phyloP scores from a whole-genome alignment of 1,284 basidiomycete species.

The Fomitiporia mediterranea region DNA sequence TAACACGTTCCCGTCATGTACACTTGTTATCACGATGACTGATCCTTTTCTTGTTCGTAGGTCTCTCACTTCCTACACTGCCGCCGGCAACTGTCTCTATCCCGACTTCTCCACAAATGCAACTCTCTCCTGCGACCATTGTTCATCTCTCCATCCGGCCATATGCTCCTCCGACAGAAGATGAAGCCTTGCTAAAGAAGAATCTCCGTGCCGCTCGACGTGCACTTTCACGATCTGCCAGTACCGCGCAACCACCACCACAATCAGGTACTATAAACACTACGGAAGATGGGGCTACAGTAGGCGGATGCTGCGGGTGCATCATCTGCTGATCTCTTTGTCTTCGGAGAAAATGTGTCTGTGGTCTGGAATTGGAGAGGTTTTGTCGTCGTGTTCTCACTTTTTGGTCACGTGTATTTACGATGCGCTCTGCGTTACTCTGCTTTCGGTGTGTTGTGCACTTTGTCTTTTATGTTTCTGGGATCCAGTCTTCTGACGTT shows the following conservation, averaged over 20 bases:
- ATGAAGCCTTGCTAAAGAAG: conserved; percentile 51
- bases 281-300: conserved; percentile 24
- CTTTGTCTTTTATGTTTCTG: neutral
- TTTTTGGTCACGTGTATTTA: neutral
- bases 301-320: conserved; percentile 34
- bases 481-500: neutral
- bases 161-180: conserved; percentile 48
- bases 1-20: too few species aligned
- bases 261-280: neutral
- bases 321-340: conserved; percentile 33
- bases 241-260: neutral
- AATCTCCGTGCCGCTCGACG: conserved; percentile 21
- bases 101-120: conserved; percentile 29
- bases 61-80: conserved; percentile 15
- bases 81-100: conserved; percentile 22
- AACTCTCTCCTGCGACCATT: conserved; percentile 50
- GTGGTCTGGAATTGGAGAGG: too few species aligned
- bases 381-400: neutral
- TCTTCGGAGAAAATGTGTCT: neutral
- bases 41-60: conserved; percentile 1
- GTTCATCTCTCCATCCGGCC: conserved; percentile 79
- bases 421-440: neutral
- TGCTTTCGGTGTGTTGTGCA: neutral
- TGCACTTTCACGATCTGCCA: conserved; percentile 6
- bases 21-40: too few species aligned